These are phyloP conservation scores for Phytophthora constricta DNA, from an alignment of 352 stramenopile species.

Conservation along the genomic window DNA sequence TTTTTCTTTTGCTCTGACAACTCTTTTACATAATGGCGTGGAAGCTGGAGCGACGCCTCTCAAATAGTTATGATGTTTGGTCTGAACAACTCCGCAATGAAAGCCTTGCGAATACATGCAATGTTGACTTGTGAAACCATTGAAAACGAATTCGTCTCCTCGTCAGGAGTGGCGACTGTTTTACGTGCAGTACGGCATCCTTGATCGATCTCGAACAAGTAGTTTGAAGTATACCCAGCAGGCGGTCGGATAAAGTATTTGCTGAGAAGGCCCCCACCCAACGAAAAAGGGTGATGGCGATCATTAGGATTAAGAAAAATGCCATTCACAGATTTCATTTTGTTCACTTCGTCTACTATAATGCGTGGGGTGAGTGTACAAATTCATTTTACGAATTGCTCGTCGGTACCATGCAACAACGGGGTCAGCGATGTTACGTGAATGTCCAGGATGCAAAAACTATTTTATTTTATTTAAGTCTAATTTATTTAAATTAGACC, in stretches of 20 bases:
- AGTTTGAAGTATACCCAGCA: neutral
- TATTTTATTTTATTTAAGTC: too few relatives aligned
- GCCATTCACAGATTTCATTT: too few relatives aligned
- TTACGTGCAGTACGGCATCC: neutral
- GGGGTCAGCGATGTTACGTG: too few relatives aligned
- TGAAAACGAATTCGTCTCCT: neutral
- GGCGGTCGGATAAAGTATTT: neutral
- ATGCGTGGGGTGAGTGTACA: too few relatives aligned
- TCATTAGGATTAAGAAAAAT: too few relatives aligned
- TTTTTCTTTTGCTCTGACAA: neutral
- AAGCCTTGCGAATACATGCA: neutral
- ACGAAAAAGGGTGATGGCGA: conserved; percentile 1
- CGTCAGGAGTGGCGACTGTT: neutral
- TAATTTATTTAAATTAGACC: too few relatives aligned
- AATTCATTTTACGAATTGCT: too few relatives aligned
- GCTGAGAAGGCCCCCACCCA: neutral
- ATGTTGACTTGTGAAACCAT: neutral
- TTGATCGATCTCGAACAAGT: neutral
- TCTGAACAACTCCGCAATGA: neutral
- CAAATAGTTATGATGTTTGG: neutral
- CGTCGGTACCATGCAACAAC: too few relatives aligned
- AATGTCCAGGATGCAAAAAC: too few relatives aligned
- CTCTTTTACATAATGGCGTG: neutral
- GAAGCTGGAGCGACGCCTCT: neutral
- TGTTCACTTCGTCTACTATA: too few relatives aligned